Evolutionary conservation across 305 asterid genomes (phyloP), one percentile per base, ranked within the genome.

Genomic region (Fraxinus baroniana): DNA sequence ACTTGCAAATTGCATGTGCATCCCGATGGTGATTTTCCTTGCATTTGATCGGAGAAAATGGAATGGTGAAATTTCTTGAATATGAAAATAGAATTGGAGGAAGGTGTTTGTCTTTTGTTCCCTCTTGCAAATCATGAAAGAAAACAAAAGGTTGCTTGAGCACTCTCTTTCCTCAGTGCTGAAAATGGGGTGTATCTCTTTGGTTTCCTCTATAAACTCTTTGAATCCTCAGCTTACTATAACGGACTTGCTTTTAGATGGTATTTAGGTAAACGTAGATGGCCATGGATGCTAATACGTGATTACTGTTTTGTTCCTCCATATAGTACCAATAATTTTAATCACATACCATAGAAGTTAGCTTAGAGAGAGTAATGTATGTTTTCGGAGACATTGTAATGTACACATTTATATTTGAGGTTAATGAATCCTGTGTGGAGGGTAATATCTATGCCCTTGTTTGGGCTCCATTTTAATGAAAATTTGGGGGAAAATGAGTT

Each of bases 241-340:
- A 35, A 26, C 30, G 44, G 26, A 71, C 80, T 62, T 82, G 74
- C 33, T 77, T 74, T 73, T 72, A 32, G 52, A 71, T 85, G 49
- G 24, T 77, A 36, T 12, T 15, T 82, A 77, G 39, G 36, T 57
- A 64, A 44, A 62, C n/a, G 24, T 33, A 71, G 78, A 57, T 79
- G 79, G 74, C 78, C 46, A 17, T 33, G 79, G 33, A 30, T 82
- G 37, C 49, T 76, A 55, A 26, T 75, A 18, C 33, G 32, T 49
- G 41, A 66, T 30, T 8, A 3, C 37, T 77, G 32, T 26, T 73
- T 78, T 79, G 75, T 78, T 74, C 36, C 77, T 78, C 35, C 76
- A 28, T 36, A 39, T 39, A 78, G 10, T n/a, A 18, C 66, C 68
- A 37, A 41, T 33, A 60, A 17, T 55, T 41, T 36, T 70, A 24